Evolutionary conservation across 2,329 filamentous ascomycete genomes (phyloP), one percentile per base, ranked within the genome.

Genomic region (Claviceps citrina): DNA sequence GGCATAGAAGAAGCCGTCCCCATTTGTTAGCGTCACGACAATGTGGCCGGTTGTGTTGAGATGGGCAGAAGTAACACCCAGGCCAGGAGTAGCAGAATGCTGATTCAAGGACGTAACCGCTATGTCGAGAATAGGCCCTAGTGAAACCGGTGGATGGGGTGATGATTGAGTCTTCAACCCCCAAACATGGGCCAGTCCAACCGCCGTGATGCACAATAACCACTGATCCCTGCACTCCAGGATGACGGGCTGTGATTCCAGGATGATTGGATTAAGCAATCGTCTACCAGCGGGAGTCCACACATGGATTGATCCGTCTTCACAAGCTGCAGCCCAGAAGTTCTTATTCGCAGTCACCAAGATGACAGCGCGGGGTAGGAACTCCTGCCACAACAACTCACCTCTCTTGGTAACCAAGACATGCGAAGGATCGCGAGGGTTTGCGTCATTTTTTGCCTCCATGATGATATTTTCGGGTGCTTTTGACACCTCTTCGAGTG

Each of bases 181-280:
- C 87, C 89, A 98, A 31, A 98, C 84, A 57, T 96, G 80, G 50
- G 81, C 91, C 61, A 89, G 75, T 5, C 91, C 91, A 4, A 84
- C 81, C 1, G 89, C 81, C 4, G 85, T 89, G 46, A 98, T 81
- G 54, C 83, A 89, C 38, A 98, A 68, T 5, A 98, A 65, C 83
- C 84, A 96, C 63, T 82, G 82, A 9, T 83, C 84, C 41, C 87
- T 76, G 51, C 82, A 89, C 56, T 96, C 91, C 20, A 98, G 69
- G 42, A 98, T 91, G 25, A 96, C 87, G 1, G 91, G 84, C 51
- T 96, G 87, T 2, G 89, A 79, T 61, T 98, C 91, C 13, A 96
- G 65, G 5, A 95, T 73, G 47, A 95, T 70, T 4, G 87, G 78
- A 52, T 84, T 94, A 41, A 93, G 67, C 18, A 94, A 67, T 39